Base-by-base conservation (phyloP, 2,329 filamentous ascomycete genomes). In the Emericellopsis cladophorae region DNA sequence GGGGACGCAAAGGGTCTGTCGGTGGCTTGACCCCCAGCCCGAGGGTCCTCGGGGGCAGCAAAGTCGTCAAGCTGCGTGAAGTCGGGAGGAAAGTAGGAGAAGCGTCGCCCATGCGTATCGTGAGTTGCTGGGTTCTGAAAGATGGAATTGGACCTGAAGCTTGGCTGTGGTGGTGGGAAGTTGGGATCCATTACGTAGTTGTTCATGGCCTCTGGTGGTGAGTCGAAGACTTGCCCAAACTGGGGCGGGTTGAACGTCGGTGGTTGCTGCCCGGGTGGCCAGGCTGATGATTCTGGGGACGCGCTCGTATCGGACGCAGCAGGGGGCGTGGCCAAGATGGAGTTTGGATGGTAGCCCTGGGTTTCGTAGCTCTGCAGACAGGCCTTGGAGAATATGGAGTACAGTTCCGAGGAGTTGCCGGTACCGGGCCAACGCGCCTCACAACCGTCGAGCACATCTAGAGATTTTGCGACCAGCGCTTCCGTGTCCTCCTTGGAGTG, bases 371-470 rank as follows among this genome's bases (percentile, higher is more conserved):
- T 88, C 56, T 86, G 88, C 52, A 96, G 67, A 52, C 89, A 94
- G 11, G 89, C 88, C 43, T 75, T 77, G 37, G 90, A 81, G 39
- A 98, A 76, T 47, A 86, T 88, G n/a, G 75, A 71, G 55, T 44
- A 96, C 11, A 96, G 74, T 50, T 92, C 78, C 9, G 86, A 79
- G 4, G 89, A 88, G 14, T 87, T 84, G 32, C 80, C 75, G 2
- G 90, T 88, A 10, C 90, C 92, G 1, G 92, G 92, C 92, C 92
- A 96, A 45, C 89, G 74, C 53, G 90, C 84, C 0, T 84, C 83
- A 43, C 86, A 89, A 42, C 82, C 76, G 43, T 81, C 74, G 45
- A 96, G 81, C 5, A 84, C 82, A 40, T 89, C 81, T 44, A 95
- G 66, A 0, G 85, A 84, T 16, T 79, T 73, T 37, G 80, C 72